Evolutionary conservation across 1,284 basidiomycete genomes (phyloP).

Genomic region (Rhodotorula sp.): DNA sequence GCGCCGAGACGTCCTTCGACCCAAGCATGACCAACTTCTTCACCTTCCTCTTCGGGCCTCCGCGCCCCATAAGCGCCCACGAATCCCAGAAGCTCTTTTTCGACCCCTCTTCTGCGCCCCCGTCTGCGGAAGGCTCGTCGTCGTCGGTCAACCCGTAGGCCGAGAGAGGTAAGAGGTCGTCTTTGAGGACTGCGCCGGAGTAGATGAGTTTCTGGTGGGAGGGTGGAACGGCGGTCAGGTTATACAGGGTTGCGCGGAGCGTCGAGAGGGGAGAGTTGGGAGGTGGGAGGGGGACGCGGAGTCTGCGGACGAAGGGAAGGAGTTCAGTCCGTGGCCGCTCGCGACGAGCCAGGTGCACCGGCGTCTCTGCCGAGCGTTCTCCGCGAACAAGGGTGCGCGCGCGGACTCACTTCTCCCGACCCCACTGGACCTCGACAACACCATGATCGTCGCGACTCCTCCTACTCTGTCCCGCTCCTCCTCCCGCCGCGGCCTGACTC

Average conservation of each 20-base stretch:
- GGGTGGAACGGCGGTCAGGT: constrained; percentile 41
- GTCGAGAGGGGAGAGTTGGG: constrained; percentile 40
- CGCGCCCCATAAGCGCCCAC: constrained; percentile 53
- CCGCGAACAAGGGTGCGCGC: not conserved
- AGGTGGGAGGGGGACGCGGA: constrained; percentile 39
- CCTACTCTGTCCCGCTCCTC: not conserved
- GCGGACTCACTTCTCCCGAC: constrained; percentile 26
- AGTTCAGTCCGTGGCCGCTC: too few relatives aligned
- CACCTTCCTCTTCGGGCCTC: constrained; percentile 41
- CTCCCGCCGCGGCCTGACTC: not conserved
- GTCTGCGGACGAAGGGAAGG: constrained; percentile 2
- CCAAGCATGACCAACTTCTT: constrained; percentile 40
- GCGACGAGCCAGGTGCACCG: too few relatives aligned
- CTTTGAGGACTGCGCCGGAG: constrained; percentile 73
- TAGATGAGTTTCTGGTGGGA: constrained; percentile 60
- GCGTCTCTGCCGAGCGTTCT: too few relatives aligned
- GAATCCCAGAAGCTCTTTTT: constrained; percentile 33
- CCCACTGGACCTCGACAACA: constrained; percentile 35
- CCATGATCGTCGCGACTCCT: constrained; percentile 12
- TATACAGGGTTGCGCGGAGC: constrained; percentile 38
- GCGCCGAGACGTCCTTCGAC: constrained; percentile 26
- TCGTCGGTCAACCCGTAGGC: constrained; percentile 53
- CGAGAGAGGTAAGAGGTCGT: constrained; percentile 61
- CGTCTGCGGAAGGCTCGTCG: constrained; percentile 23
- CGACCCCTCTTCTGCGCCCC: not conserved